Conservation (phyloP, 2,329 filamentous ascomycete species). For the Microascus cirrosus region DNA sequence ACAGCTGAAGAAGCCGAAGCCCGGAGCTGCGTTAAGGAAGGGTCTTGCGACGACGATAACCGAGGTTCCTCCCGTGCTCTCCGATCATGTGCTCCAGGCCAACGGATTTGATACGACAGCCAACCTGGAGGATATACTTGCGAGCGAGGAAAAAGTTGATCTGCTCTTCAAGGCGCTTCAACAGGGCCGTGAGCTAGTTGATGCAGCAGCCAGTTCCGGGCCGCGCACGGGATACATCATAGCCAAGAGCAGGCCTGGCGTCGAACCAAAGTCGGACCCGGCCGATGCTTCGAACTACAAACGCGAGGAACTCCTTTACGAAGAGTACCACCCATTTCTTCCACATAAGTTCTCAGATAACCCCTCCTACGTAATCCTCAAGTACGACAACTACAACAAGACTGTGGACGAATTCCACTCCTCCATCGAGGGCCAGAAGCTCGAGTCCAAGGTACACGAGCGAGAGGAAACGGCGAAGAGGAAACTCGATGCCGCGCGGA, state of each 20-base stretch:
- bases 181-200: conserved; percentile 58
- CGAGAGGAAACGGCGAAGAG: conserved; percentile 69
- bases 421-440: conserved; percentile 84
- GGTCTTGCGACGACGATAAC: conserved; percentile 75
- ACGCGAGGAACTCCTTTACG: conserved; percentile 56
- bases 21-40: conserved; percentile 65
- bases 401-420: conserved; percentile 97
- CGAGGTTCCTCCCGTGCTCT: conserved; percentile 75
- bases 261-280: conserved; percentile 6
- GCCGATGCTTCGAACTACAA: conserved; percentile 11
- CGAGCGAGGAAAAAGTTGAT: conserved; percentile 51
- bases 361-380: conserved; percentile 53
- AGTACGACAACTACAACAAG: conserved; percentile 79
- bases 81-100: conserved; percentile 72
- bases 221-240: conserved; percentile 77
- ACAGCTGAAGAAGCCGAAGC: conserved; percentile 48
- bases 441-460: conserved; percentile 74
- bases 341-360: conserved; percentile 69
- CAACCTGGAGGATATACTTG: conserved; percentile 59
- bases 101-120: conserved; percentile 58
- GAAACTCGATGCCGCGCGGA: conserved; percentile 74
- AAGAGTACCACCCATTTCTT: conserved; percentile 90
- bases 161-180: conserved; percentile 57
- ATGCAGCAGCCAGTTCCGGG: conserved; percentile 54
- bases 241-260: conserved; percentile 46